These are phyloP conservation scores for Solanum sejunctum DNA, from an alignment of 257 asterid species.

Conservation along the genomic window DNA sequence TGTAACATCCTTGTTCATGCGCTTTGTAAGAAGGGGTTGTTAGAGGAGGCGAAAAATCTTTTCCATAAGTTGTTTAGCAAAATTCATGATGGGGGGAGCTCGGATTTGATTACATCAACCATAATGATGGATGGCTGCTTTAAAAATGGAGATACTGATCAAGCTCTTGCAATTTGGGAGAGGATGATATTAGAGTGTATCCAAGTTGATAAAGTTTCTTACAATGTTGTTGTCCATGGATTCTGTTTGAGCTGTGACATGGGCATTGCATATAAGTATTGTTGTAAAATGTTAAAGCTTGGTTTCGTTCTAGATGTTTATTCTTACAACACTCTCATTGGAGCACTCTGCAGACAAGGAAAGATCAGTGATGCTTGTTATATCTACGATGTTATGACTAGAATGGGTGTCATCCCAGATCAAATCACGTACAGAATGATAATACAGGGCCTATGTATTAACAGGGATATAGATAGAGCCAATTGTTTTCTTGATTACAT, in stretches of 20 bases:
- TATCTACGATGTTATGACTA: conserved; percentile 47
- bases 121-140: conserved; percentile 65
- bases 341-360: conserved; percentile 62
- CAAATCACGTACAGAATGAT: conserved; percentile 55
- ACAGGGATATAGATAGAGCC: conserved; percentile 43
- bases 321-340: conserved; percentile 59
- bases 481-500: conserved; percentile 33
- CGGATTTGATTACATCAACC: conserved; percentile 51
- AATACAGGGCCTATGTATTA: conserved; percentile 54
- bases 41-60: conserved; percentile 41
- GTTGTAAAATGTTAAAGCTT: conserved; percentile 50
- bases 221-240: conserved; percentile 65
- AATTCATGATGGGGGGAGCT: conserved; percentile 11
- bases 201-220: conserved; percentile 51
- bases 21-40: conserved; percentile 56
- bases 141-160: conserved; percentile 47
- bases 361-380: conserved; percentile 57
- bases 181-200: conserved; percentile 22
- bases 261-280: conserved; percentile 25
- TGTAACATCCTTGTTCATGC: conserved; percentile 77
- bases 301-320: conserved; percentile 55
- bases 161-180: conserved; percentile 49
- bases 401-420: conserved; percentile 66
- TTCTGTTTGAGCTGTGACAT: conserved; percentile 38
- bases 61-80: conserved; percentile 42